Conservation (phyloP, 805 yeast species). For the Starmerella sp. region DNA sequence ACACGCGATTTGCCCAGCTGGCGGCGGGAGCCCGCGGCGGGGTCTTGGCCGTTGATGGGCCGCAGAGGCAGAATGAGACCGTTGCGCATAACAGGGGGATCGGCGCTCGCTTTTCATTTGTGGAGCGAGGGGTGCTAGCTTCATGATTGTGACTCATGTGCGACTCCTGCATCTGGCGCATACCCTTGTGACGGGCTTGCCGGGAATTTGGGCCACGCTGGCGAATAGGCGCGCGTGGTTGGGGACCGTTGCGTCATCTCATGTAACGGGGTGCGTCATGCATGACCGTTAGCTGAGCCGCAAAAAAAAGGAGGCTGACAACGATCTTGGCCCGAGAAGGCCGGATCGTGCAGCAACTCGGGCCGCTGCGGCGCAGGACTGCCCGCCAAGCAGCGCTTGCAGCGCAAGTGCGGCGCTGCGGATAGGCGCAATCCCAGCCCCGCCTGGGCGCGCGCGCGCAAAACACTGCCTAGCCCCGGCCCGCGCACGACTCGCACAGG, state of each 20-base stretch:
- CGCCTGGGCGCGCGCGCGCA: not conserved
- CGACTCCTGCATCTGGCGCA: conserved; percentile 2
- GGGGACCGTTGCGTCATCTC: not conserved
- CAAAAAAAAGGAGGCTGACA: conserved; percentile 1
- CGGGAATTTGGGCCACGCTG: not conserved
- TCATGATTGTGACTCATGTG: conserved; percentile 3
- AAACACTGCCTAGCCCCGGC: not conserved
- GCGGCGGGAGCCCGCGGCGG: too few species aligned
- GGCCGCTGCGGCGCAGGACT: not conserved
- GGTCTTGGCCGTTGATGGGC: not conserved
- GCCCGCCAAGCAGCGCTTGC: too few species aligned
- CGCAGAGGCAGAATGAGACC: not conserved
- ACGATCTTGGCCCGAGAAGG: not conserved
- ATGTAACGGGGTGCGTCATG: not conserved
- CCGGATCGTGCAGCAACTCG: not conserved
- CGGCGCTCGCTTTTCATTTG: not conserved
- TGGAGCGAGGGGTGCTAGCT: not conserved
- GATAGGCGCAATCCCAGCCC: not conserved
- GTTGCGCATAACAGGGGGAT: not conserved
- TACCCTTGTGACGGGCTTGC: not conserved
- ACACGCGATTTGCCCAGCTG: too few species aligned
- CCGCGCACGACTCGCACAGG: not conserved
- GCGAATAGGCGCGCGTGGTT: not conserved
- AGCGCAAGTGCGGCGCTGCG: not conserved
- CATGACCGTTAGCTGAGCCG: conserved; percentile 3